Evolutionary conservation across 1,284 basidiomycete genomes (phyloP).

Genomic region (Salmacisia buchloeana): DNA sequence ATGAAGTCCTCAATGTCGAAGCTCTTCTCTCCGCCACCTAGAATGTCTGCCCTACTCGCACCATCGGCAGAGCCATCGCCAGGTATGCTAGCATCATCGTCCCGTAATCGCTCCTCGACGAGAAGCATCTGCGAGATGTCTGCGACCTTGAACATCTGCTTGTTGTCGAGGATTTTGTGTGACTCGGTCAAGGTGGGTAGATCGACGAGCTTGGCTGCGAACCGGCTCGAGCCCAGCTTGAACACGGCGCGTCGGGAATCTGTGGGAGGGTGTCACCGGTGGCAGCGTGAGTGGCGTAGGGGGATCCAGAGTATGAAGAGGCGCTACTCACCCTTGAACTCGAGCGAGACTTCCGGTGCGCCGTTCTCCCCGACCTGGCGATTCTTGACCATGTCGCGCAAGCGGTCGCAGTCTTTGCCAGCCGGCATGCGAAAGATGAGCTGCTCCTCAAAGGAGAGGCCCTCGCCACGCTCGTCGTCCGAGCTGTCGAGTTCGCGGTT

Average conservation of each 20-base stretch:
- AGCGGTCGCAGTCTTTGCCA: constrained; percentile 57
- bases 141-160: constrained; percentile 90
- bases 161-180: constrained; percentile 92
- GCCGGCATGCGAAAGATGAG: constrained; percentile 87
- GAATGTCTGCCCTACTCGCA: constrained; percentile 58
- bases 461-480: constrained; percentile 64
- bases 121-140: constrained; percentile 73
- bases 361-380: constrained; percentile 62
- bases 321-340: constrained; percentile 74
- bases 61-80: background rate
- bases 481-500: constrained; percentile 93
- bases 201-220: constrained; percentile 90
- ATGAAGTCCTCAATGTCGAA: constrained; percentile 93
- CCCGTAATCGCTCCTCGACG: constrained; percentile 33
- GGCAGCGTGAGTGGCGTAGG: background rate
- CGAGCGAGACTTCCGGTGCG: constrained; percentile 76
- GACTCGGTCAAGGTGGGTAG: constrained; percentile 89
- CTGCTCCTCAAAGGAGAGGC: constrained; percentile 89
- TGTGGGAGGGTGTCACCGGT: constrained; percentile 45
- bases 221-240: constrained; percentile 73
- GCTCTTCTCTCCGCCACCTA: constrained; percentile 52
- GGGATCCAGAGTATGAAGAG: background rate
- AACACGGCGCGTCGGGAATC: constrained; percentile 89
- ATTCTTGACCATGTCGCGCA: constrained; percentile 62
- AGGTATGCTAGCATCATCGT: constrained; percentile 21